A percentile compares a stretch with the other conserved stretches of the same genome.
Conservation (phyloP, 2,329 filamentous ascomycete genomes). For the Hysterium pulicare region DNA sequence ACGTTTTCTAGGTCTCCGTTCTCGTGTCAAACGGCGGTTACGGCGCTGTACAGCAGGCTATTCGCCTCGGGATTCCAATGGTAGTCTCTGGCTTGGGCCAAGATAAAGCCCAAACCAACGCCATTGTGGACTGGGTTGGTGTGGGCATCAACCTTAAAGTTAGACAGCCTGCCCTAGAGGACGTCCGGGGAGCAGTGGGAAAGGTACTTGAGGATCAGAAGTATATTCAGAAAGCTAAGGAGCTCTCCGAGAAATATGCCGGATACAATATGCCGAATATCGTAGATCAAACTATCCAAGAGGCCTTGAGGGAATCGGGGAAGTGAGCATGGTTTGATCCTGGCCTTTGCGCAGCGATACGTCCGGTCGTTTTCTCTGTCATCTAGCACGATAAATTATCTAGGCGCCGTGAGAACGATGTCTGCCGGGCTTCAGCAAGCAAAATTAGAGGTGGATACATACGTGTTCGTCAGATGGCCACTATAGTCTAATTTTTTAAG, state of each 20-base stretch:
- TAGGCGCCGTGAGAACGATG: too few species aligned
- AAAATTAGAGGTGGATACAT: too few species aligned
- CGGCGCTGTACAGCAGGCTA: constrained; percentile 45
- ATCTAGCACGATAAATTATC: too few species aligned
- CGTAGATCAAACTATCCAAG: constrained; percentile 17
- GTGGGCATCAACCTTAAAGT: constrained; percentile 46
- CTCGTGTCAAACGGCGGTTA: constrained; percentile 52
- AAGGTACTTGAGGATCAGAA: constrained; percentile 12
- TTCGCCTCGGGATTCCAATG: constrained; percentile 48
- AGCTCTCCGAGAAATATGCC: constrained; percentile 17
- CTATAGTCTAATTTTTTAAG: too few species aligned
- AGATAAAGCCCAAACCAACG: constrained; percentile 41
- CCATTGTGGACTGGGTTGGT: constrained; percentile 44
- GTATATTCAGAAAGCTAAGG: constrained; percentile 16
- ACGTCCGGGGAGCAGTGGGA: constrained; percentile 13
- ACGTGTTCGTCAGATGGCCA: too few species aligned
- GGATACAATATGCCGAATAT: constrained; percentile 16
- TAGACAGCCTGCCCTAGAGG: constrained; percentile 21
- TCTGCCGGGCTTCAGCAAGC: too few species aligned
- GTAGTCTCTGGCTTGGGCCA: constrained; percentile 44
- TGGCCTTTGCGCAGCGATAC: too few species aligned
- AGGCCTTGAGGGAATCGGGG: constrained; percentile 10
- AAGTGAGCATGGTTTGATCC: too few species aligned
- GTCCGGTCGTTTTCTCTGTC: too few species aligned
- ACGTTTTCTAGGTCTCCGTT: constrained; percentile 28